Evolutionary conservation across 2,329 filamentous ascomycete species (phyloP).

Genomic region (Neofusicoccum cordaticola): DNA sequence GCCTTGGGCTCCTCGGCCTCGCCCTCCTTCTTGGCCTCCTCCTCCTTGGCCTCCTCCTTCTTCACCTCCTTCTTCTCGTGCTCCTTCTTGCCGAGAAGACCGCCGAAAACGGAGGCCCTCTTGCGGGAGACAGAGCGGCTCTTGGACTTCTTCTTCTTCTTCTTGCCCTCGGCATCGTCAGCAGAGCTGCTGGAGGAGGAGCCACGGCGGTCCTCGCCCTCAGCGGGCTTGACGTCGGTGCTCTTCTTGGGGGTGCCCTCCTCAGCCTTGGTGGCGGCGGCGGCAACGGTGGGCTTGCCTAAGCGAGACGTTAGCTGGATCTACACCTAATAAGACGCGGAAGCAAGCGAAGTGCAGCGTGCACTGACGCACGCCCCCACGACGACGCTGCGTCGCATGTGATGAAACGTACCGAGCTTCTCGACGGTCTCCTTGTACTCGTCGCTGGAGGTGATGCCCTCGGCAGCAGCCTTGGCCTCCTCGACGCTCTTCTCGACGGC

Average conservation of each 20-base stretch:
- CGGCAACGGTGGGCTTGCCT: constrained; percentile 41
- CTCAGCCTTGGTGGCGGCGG: constrained; percentile 38
- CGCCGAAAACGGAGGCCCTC: constrained; percentile 57
- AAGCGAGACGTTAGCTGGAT: constrained; percentile 33
- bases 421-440: constrained; percentile 84
- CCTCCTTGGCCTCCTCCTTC: constrained; percentile 42
- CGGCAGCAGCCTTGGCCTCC: constrained; percentile 79
- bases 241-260: constrained; percentile 47
- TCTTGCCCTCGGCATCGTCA: constrained; percentile 47
- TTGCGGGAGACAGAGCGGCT: constrained; percentile 61
- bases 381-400: constrained; percentile 22
- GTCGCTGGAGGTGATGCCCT: constrained; percentile 72
- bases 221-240: constrained; percentile 42
- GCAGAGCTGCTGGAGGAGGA: constrained; percentile 39
- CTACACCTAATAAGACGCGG: constrained; percentile 19
- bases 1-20: constrained; percentile 36
- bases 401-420: constrained; percentile 57
- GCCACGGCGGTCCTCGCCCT: constrained; percentile 31
- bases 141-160: constrained; percentile 50
- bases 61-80: constrained; percentile 39
- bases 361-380: constrained; percentile 19
- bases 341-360: constrained; percentile 29
- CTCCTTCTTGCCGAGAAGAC: constrained; percentile 61
- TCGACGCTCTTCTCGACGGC: constrained; percentile 78
- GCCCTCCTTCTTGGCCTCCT: constrained; percentile 41